Evolutionary conservation across 306 rosid genomes (phyloP).

Genomic region (Rosa multiflora): DNA sequence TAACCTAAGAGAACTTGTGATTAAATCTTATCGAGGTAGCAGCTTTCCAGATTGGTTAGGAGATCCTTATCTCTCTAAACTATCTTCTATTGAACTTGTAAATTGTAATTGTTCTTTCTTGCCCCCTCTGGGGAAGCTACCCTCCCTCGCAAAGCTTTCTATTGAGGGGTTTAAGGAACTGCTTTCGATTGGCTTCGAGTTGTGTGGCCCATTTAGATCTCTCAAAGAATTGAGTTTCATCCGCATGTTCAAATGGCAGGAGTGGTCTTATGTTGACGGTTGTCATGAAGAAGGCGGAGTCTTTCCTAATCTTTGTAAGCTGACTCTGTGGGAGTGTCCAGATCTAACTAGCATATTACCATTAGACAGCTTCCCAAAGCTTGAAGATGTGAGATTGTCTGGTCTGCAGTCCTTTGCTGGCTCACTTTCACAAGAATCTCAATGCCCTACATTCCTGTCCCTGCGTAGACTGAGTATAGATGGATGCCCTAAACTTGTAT

Average conservation of each 20-base stretch:
- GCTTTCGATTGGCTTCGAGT: no score
- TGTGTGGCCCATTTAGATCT: background rate
- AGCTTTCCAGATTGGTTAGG: conserved; percentile 23
- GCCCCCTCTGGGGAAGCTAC: conserved; percentile 18
- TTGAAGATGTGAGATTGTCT: accelerated
- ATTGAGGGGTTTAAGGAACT: background rate
- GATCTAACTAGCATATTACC: background rate
- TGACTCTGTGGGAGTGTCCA: background rate
- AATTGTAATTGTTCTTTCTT: background rate
- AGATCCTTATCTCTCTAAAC: background rate
- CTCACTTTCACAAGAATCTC: background rate
- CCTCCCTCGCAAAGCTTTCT: background rate
- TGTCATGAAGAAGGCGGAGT: background rate
- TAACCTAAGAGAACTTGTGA: background rate
- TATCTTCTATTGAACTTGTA: background rate
- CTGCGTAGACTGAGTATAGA: accelerated
- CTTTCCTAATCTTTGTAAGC: background rate
- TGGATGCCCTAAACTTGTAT: background rate
- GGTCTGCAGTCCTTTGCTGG: background rate
- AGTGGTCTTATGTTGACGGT: background rate
- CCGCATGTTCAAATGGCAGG: background rate
- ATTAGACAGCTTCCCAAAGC: background rate
- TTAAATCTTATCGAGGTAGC: conserved; percentile 7
- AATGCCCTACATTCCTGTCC: background rate
- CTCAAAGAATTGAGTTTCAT: background rate